Evolutionary conservation across 2,329 filamentous ascomycete species (phyloP).

Genomic region (Alternaria longipes): DNA sequence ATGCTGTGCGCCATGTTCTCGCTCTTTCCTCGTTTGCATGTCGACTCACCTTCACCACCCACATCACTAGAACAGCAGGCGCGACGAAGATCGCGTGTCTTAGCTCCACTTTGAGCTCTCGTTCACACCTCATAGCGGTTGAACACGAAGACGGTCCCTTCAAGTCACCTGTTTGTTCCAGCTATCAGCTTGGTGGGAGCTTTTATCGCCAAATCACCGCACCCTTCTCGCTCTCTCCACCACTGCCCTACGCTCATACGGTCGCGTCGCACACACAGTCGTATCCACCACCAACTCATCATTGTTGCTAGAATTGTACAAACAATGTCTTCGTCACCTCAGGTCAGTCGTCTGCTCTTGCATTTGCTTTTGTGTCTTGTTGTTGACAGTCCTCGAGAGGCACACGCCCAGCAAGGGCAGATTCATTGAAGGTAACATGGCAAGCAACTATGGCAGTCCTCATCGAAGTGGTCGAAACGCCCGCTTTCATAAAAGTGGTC

Average conservation of each 20-base stretch:
- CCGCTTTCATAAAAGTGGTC: conserved; percentile 11
- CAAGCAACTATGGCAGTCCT: neutral
- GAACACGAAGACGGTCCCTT: neutral
- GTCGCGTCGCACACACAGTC: neutral
- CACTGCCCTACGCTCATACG: neutral
- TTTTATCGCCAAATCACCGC: conserved; percentile 3
- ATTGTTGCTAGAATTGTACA: neutral
- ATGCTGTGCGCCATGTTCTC: neutral
- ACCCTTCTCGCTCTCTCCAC: neutral
- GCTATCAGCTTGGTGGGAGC: conserved; percentile 8
- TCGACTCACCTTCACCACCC: conserved; percentile 10
- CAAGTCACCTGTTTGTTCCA: neutral
- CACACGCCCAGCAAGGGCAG: conserved; percentile 5
- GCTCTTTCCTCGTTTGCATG: conserved; percentile 1
- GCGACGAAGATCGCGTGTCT: conserved; percentile 2
- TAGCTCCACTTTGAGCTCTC: conserved; percentile 2
- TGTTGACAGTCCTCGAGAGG: conserved; percentile 23
- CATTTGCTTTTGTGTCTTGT: neutral
- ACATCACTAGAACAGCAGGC: conserved; percentile 13
- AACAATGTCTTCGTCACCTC: conserved; percentile 13
- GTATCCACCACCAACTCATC: neutral
- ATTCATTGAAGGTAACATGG: conserved; percentile 1
- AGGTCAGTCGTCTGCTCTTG: conserved; percentile 19
- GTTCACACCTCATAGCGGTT: neutral
- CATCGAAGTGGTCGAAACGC: neutral